Evolutionary conservation across 805 yeast genomes (phyloP).

Genomic region (Kurtzmaniella fragi): DNA sequence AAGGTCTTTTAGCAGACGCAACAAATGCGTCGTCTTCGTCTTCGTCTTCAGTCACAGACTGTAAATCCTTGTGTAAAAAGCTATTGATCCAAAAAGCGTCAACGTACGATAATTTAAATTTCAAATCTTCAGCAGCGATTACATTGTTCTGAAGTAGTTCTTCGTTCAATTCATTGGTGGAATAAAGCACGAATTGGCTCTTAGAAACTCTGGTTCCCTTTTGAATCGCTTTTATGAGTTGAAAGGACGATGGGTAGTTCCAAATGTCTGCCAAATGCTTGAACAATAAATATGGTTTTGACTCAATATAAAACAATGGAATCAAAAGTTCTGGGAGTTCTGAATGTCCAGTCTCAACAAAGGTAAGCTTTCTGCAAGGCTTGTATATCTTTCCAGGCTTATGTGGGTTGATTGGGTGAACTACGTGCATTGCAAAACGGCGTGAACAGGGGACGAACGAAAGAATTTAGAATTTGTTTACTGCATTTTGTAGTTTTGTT

Average conservation of each 20-base stretch:
- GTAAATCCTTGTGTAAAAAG: slow-evolving; percentile 18
- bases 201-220: slow-evolving; percentile 15
- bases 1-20: slow-evolving; percentile 2
- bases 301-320: too few species aligned
- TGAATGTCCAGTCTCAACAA: too few species aligned
- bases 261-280: slow-evolving; percentile 28
- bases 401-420: too few species aligned
- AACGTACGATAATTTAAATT: slow-evolving; percentile 21
- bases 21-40: slow-evolving; percentile 3
- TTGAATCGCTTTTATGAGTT: slow-evolving; percentile 25
- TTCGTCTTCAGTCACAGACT: slow-evolving; percentile 5
- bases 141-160: slow-evolving; percentile 13
- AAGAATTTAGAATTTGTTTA: too few species aligned
- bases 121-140: slow-evolving; percentile 13
- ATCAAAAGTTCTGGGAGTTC: too few species aligned
- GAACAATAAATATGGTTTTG: slow-evolving; percentile 18
- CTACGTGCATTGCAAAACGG: too few species aligned
- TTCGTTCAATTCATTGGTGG: slow-evolving; percentile 17
- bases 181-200: slow-evolving; percentile 11
- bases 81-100: slow-evolving; percentile 16
- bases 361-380: too few species aligned
- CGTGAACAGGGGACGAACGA: too few species aligned
- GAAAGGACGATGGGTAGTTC: slow-evolving; percentile 41
- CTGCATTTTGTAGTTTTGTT: too few species aligned
- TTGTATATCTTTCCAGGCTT: too few species aligned